Percentiles rank a stretch among this genome's conserved stretches.
Evolutionary conservation across 139 green algal genomes (phyloP).

Genomic region (Microglena sp.): DNA sequence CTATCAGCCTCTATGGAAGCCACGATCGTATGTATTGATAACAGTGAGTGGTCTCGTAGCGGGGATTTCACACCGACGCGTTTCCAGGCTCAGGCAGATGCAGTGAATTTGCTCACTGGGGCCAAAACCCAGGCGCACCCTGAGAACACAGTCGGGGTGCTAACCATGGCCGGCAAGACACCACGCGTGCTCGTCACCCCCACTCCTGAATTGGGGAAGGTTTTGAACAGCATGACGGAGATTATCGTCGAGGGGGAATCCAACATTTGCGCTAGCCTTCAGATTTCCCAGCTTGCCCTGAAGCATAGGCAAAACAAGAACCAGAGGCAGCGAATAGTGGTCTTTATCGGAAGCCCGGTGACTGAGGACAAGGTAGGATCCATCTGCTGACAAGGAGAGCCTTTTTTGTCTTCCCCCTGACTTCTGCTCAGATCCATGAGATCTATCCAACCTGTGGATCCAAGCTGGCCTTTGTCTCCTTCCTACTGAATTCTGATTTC

Average conservation of each 20-base stretch:
- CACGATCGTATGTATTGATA: conserved; percentile 91
- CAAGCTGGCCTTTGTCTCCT: too few relatives aligned
- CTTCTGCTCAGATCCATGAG: too few relatives aligned
- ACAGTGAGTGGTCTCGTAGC: conserved; percentile 90
- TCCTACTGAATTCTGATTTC: too few relatives aligned
- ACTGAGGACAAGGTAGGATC: conserved; percentile 61
- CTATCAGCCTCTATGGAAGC: conserved; percentile 72
- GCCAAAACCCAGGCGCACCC: conserved; percentile 95
- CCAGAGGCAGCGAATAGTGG: conserved; percentile 92
- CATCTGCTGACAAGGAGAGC: too few relatives aligned
- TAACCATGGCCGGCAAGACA: conserved; percentile 93
- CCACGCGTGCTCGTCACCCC: conserved; percentile 91
- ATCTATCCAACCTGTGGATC: too few relatives aligned
- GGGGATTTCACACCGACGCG: conserved; percentile 90
- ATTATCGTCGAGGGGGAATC: conserved; percentile 76
- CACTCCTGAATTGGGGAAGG: conserved; percentile 91
- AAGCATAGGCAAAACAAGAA: conserved; percentile 99
- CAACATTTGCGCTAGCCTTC: conserved; percentile 75
- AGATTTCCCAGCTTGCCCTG: conserved; percentile 95
- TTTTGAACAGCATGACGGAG: conserved; percentile 81
- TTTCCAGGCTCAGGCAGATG: conserved; percentile 91
- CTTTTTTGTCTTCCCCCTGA: conserved; percentile 4
- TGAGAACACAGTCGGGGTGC: conserved; percentile 94
- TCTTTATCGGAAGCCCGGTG: conserved; percentile 91
- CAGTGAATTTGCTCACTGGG: conserved; percentile 92